Evolutionary conservation across 306 rosid genomes (phyloP), one percentile per base, ranked within the genome.

Genomic region (Dalbergia cochinchinensis): DNA sequence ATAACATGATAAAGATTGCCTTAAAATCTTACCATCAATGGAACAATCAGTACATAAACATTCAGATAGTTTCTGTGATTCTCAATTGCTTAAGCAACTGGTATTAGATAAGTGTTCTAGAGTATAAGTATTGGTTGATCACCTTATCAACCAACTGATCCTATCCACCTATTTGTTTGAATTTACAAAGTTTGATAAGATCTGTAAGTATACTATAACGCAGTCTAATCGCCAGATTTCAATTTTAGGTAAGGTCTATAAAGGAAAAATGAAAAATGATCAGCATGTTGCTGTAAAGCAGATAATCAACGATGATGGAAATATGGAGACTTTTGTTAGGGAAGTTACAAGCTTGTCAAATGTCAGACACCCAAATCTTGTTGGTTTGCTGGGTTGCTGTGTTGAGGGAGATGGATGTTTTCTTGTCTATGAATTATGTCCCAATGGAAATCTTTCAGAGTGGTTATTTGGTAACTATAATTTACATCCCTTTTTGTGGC

Each of bases 371-470:
- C 90, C 85, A 31, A 87, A 89, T 79, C 89, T 89, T 18, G 91
- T 89, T 65, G 68, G 85, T 45, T 80, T 89, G 87, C 73, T 89
- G 8, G 91, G 94, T 34, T 83, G 57, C 74, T 82, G 90, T 64
- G 80, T 81, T 54, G 79, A 77, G 16, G 69, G 26, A 64, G 94
- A 89, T 85, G 90, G 82, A 69, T 80, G 84, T 71, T 89, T 89
- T 88, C 90, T 91, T 34, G 84, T 89, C 71, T 91, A 91, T 84
- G 97, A 91, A 78, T 80, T 88, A 33, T 91, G 92, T 44, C 88
- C 84, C 51, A 85, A 88, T 63, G 91, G 91, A 10, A 88, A 65
- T 84, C 88, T 89, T 53, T 85, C 92, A 51, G 91, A 91, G 64
- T 89, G 94, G 94, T 77, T 91, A 66, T 88, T 91, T 82, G 92